Conservation (phyloP, 2,329 filamentous ascomycete genomes). For the Teratosphaeria viscida region DNA sequence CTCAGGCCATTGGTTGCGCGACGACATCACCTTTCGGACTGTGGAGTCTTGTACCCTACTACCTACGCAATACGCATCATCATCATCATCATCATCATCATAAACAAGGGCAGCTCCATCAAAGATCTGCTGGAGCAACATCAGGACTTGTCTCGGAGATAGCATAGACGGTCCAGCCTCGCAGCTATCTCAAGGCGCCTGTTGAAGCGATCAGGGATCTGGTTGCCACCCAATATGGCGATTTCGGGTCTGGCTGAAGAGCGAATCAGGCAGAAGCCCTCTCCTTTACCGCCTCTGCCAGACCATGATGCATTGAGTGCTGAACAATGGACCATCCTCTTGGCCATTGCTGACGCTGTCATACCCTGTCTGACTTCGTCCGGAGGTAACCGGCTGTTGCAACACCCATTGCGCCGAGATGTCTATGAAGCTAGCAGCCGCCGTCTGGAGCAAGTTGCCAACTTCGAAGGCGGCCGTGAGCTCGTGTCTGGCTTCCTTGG, state of each 20-base stretch:
- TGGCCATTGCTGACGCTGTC: slow-evolving; percentile 47
- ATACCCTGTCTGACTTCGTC: slow-evolving; percentile 45
- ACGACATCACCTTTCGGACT: neutral
- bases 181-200: neutral
- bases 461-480: slow-evolving; percentile 31
- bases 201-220: neutral
- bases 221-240: neutral
- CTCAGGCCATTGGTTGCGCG: neutral
- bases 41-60: too few species aligned
- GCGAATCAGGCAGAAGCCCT: slow-evolving; percentile 7
- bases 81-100: neutral
- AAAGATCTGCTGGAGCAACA: neutral
- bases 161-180: neutral
- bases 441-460: slow-evolving; percentile 36
- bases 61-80: too few species aligned
- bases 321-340: slow-evolving; percentile 48
- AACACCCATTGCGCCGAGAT: slow-evolving; percentile 15
- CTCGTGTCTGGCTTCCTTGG: slow-evolving; percentile 19
- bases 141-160: neutral
- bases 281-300: slow-evolving; percentile 3
- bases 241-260: slow-evolving; percentile 3
- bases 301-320: slow-evolving; percentile 30
- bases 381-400: slow-evolving; percentile 15
- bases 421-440: slow-evolving; percentile 40
- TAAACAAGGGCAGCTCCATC: neutral